phyloP scores from a whole-genome alignment of 768 basidiomycete species.

The Lactifluus rugatus region DNA sequence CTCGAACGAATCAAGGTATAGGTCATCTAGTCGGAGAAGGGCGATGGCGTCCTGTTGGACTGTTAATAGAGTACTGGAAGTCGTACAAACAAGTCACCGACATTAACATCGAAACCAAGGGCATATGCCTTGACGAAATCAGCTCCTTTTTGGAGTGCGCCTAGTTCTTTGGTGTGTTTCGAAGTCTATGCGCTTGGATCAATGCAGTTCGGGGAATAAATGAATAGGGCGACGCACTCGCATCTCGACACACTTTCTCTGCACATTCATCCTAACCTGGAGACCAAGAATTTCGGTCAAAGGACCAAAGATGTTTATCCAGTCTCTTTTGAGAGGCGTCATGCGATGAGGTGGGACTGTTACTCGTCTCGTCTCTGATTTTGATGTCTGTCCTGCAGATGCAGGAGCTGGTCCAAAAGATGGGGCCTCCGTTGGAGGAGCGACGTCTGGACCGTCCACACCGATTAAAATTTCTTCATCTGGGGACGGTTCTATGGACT shows the following conservation, averaged over 20 bases:
- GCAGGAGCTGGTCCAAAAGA: conserved; percentile 62
- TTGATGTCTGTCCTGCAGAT: conserved; percentile 41
- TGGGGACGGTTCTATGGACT: conserved; percentile 22
- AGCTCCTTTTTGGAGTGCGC: conserved; percentile 91
- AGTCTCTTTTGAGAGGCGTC: conserved; percentile 94
- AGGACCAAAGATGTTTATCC: conserved; percentile 92
- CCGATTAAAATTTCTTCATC: conserved; percentile 62
- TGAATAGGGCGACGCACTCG: conserved; percentile 48
- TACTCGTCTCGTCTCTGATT: conserved; percentile 81
- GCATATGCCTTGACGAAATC: conserved; percentile 96
- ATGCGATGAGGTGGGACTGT: conserved; percentile 94
- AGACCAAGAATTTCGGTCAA: conserved; percentile 89
- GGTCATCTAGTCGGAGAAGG: conserved; percentile 86
- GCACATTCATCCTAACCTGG: conserved; percentile 96
- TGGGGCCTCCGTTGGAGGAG: conserved; percentile 45
- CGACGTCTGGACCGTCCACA: conserved; percentile 33
- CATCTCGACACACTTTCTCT: conserved; percentile 81
- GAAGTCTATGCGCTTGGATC: conserved; percentile 58
- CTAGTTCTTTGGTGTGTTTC: conserved; percentile 86
- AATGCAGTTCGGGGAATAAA: background rate
- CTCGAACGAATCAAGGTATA: conserved; percentile 97
- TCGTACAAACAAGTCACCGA: conserved; percentile 29
- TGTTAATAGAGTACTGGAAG: background rate
- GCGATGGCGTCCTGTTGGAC: conserved; percentile 79
- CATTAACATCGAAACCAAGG: conserved; percentile 91